Conservation (phyloP, 768 basidiomycete genomes). For the Mrakia frigida region DNA sequence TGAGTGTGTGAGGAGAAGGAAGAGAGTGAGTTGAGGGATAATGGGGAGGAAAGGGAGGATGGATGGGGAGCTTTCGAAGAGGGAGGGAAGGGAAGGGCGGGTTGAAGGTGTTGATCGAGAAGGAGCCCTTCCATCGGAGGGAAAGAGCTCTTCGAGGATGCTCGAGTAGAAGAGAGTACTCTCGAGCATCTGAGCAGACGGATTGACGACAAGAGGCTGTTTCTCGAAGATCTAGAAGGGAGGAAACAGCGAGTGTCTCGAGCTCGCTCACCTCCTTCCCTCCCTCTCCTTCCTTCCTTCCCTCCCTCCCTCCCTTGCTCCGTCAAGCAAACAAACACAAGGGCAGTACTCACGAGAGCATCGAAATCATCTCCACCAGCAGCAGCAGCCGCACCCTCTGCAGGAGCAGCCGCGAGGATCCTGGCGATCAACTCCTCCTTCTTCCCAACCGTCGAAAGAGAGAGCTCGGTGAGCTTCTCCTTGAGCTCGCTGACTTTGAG, state of each 20-base stretch:
- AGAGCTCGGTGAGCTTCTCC: constrained; percentile 34
- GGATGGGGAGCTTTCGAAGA: too few species aligned
- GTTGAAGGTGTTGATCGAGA: not conserved
- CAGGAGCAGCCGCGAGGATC: not conserved
- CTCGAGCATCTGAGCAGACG: too few species aligned
- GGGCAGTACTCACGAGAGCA: not conserved
- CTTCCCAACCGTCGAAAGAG: constrained; percentile 36
- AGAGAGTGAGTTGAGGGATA: too few species aligned
- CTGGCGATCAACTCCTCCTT: constrained; percentile 40
- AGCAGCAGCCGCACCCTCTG: not conserved
- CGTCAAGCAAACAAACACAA: not conserved
- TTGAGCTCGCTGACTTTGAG: constrained; percentile 41
- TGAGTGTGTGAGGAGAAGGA: not conserved
- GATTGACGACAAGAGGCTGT: too few species aligned
- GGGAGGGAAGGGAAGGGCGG: not conserved
- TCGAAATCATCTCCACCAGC: constrained; percentile 12
- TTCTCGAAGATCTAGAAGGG: not conserved
- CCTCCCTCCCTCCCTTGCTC: not conserved
- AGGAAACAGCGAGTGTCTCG: not conserved
- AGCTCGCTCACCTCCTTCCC: not conserved
- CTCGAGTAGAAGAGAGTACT: not conserved
- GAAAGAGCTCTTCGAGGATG: not conserved
- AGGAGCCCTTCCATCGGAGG: not conserved
- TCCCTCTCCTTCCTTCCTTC: not conserved
- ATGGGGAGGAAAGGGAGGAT: not conserved